phyloP scores from a whole-genome alignment of 352 stramenopile species.

The Pythium oligandrum region DNA sequence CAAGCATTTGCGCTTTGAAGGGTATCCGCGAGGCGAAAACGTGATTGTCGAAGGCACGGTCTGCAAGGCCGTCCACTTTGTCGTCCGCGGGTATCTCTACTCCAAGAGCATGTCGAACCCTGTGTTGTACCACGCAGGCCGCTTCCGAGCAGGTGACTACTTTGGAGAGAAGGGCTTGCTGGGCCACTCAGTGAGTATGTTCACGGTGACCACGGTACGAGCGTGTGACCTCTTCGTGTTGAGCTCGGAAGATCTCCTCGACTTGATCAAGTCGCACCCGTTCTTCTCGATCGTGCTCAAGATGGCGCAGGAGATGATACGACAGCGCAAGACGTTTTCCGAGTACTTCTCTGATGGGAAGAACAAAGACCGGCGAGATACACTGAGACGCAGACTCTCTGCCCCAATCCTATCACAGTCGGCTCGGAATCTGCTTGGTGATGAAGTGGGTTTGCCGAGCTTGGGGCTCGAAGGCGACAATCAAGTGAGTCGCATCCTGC shows the following conservation, averaged over 20 bases:
- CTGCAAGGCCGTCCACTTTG: constrained; percentile 64
- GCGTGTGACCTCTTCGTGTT: constrained; percentile 62
- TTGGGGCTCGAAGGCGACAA: neutral
- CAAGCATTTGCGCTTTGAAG: constrained; percentile 52
- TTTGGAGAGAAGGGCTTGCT: constrained; percentile 53
- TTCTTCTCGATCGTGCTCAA: constrained; percentile 43
- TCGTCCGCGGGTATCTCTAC: constrained; percentile 51
- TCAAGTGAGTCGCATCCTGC: constrained; percentile 11
- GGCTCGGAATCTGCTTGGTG: no score
- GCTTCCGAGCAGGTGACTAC: constrained; percentile 46
- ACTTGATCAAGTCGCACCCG: constrained; percentile 27
- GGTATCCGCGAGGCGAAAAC: constrained; percentile 51
- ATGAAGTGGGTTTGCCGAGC: no score
- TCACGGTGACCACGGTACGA: constrained; percentile 44
- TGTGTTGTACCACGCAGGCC: constrained; percentile 34
- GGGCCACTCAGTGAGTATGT: constrained; percentile 45
- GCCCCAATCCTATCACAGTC: constrained; percentile 6
- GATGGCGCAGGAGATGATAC: constrained; percentile 35
- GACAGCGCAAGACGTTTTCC: constrained; percentile 23
- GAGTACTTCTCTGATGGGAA: constrained; percentile 25
- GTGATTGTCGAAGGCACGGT: constrained; percentile 57
- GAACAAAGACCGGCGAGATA: constrained; percentile 13
- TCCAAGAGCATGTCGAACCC: constrained; percentile 46
- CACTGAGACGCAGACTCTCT: constrained; percentile 15
- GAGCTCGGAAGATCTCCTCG: constrained; percentile 38